phyloP scores from a whole-genome alignment of 768 basidiomycete species.

The Boletus insuetus region DNA sequence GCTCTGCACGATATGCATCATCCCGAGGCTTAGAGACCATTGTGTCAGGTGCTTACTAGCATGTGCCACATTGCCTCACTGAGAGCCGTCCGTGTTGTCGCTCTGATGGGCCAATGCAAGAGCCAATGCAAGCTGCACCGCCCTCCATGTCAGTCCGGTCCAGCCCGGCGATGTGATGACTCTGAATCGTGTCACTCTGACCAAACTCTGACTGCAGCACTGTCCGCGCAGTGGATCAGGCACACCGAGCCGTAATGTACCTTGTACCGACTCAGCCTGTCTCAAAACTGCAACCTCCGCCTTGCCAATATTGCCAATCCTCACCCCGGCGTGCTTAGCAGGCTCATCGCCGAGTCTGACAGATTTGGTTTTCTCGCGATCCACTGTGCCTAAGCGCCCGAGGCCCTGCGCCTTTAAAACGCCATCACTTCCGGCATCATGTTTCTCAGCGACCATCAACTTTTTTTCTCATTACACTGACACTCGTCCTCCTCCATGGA shows the following conservation, averaged over 20 bases:
- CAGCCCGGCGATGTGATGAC: neutral
- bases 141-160: neutral
- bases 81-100: no score
- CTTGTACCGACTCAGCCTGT: no score
- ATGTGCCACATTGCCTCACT: no score
- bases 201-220: no score
- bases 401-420: slow-evolving; percentile 8
- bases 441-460: neutral
- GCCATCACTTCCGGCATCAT: neutral
- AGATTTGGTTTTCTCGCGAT: neutral
- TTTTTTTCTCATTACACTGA: neutral
- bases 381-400: slow-evolving; percentile 4
- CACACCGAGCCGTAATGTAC: no score
- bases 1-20: no score
- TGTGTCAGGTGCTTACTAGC: no score
- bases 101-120: no score
- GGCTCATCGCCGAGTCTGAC: slow-evolving; percentile 3
- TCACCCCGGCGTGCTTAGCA: neutral
- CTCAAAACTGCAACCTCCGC: no score
- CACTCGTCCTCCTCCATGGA: slow-evolving; percentile 17
- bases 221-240: neutral
- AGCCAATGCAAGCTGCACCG: neutral
- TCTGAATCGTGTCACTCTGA: slow-evolving; percentile 1
- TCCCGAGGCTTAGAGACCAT: no score
- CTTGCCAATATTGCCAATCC: neutral